phyloP scores from a whole-genome alignment of 31 red algal species.

The Odonthalia washingtoniensis region DNA sequence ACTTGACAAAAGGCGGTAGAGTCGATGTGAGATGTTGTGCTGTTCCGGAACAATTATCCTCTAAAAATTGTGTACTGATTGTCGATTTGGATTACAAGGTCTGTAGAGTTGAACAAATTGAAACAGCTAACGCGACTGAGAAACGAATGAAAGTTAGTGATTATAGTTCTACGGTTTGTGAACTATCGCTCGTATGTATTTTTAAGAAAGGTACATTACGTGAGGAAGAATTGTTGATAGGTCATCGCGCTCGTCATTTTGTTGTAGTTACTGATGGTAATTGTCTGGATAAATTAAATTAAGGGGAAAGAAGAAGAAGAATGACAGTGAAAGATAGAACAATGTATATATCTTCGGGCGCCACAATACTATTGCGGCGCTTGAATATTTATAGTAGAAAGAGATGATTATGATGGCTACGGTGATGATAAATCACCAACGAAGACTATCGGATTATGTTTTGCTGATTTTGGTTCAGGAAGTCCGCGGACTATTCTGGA shows the following conservation, averaged over 20 bases:
- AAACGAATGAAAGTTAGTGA: slow-evolving; percentile 71
- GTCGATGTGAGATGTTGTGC: slow-evolving; percentile 95
- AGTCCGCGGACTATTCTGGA: no score
- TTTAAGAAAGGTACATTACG: slow-evolving; percentile 84
- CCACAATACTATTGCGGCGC: no score
- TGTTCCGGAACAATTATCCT: slow-evolving; percentile 87
- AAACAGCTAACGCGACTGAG: slow-evolving; percentile 81
- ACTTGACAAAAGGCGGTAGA: slow-evolving; percentile 89
- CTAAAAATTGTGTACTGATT: slow-evolving; percentile 71
- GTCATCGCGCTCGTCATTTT: slow-evolving; percentile 79
- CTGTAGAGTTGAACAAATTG: slow-evolving; percentile 92
- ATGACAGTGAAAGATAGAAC: neutral
- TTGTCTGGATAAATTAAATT: no score
- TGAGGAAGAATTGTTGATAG: slow-evolving; percentile 66
- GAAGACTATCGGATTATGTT: slow-evolving; percentile 72
- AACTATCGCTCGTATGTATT: slow-evolving; percentile 85
- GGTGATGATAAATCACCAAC: neutral
- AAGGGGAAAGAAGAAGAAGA: neutral
- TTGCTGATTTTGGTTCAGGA: slow-evolving; percentile 82
- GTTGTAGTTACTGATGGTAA: slow-evolving; percentile 73
- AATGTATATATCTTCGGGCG: neutral
- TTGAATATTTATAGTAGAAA: no score
- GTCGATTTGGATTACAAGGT: slow-evolving; percentile 88
- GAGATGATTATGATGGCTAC: no score
- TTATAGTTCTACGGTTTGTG: no score